Evolutionary conservation across 805 yeast species (phyloP).

Genomic region (Hanseniaspora singularis): DNA sequence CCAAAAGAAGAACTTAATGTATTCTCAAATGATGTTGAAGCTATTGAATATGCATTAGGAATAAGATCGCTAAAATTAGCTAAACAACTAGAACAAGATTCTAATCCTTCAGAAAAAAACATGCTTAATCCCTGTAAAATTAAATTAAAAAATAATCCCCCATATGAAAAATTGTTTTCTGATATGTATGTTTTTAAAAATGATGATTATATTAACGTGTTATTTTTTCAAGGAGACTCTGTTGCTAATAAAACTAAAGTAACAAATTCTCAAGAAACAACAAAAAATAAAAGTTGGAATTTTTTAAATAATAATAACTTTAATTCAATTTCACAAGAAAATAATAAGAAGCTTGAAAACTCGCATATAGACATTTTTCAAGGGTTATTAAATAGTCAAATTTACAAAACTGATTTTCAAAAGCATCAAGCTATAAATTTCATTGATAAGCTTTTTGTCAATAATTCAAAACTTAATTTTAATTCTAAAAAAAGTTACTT

Average conservation of each 20-base stretch:
- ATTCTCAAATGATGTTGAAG: slow-evolving; percentile 10
- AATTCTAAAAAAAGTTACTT: not conserved
- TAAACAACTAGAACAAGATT: not conserved
- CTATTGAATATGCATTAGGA: slow-evolving; percentile 13
- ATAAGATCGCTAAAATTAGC: slow-evolving; percentile 5
- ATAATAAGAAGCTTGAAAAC: not conserved
- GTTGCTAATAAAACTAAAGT: too few relatives aligned
- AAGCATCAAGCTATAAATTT: slow-evolving; percentile 4
- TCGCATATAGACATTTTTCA: not conserved
- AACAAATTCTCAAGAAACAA: too few relatives aligned
- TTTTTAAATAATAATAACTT: too few relatives aligned
- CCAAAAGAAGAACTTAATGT: slow-evolving; percentile 3
- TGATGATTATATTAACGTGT: slow-evolving; percentile 3
- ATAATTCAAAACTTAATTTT: not conserved
- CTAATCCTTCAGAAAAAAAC: not conserved
- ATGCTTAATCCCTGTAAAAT: too few relatives aligned
- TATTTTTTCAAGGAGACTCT: slow-evolving; percentile 10
- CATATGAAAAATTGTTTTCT: not conserved
- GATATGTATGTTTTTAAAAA: slow-evolving; percentile 12
- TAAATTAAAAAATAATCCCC: too few relatives aligned
- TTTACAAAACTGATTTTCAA: not conserved
- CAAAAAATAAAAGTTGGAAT: too few relatives aligned
- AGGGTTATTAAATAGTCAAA: not conserved
- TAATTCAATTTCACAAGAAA: too few relatives aligned
- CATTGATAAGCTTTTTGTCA: not conserved